Evolutionary conservation across 805 yeast species (phyloP), one percentile per base, ranked within the genome.

Genomic region (Ogataea nonfermentans): DNA sequence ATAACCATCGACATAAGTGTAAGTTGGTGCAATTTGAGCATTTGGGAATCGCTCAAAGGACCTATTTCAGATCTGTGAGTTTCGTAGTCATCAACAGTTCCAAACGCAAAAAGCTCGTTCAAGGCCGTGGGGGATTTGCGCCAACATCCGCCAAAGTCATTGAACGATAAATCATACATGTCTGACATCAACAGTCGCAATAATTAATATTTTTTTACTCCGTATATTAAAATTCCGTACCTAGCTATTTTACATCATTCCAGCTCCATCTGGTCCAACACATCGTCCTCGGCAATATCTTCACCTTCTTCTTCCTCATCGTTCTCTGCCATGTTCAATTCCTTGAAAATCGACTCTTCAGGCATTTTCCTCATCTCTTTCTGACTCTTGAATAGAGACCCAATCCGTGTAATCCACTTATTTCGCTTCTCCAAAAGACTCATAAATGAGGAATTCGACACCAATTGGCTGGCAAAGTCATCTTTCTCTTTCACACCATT

Each of bases 331-430:
- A 48, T 46, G 29, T 59, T 62, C 22, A 55, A 36, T 33, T 56
- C 56, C 28, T 49, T 66, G 44, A 89, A 83, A 7, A 85, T 71
- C 9, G 79, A 68, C 37, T 73, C 78, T 12, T 59, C 60, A 2
- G 96, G 96, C 41, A 84, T 78, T 16, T 93, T 66, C 59, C 84
- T 76, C 90, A 89, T 87, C 30, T 77, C 66, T 47, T 81, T 78
- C 12, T 70, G 70, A 17, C 81, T 73, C 43, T 67, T 70, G 64
- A 93, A 93, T 36, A 91, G 72, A 24, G 90, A 88, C 1, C 98
- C 98, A 47, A 93, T 87, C 58, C 82, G 86, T 15, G 74, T 75
- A 26, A 90, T 83, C 99, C 99, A 93, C 52, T 93, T 78, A 40
- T 62, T 67, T 38, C 98, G 76, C 65, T 93, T 93, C 49, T 91